Percentiles rank a stretch among this genome's conserved stretches.
phyloP scores from a whole-genome alignment of 805 yeast genomes.

The Debaryomyces hansenii region DNA sequence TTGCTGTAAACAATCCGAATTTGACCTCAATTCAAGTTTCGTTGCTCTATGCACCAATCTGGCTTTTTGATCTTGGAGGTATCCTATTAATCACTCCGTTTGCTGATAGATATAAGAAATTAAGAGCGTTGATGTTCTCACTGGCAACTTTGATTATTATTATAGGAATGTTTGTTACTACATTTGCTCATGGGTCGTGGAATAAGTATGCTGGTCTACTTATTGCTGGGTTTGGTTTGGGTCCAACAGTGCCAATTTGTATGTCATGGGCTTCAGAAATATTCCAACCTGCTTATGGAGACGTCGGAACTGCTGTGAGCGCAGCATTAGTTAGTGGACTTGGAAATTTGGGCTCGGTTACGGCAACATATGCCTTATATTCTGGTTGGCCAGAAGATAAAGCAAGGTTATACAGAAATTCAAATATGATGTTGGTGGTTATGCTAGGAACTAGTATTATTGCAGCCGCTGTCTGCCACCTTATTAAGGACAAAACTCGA shows the following conservation, averaged over 20 bases:
- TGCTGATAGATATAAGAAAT: conserved; percentile 65
- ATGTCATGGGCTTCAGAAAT: conserved; percentile 85
- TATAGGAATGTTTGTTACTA: conserved; percentile 70
- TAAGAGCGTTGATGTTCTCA: conserved; percentile 63
- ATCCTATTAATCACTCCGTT: conserved; percentile 75
- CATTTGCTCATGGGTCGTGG: conserved; percentile 76
- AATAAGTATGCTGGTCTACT: conserved; percentile 75
- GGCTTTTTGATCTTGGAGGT: conserved; percentile 82
- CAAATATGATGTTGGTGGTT: conserved; percentile 81
- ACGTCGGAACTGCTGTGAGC: conserved; percentile 80
- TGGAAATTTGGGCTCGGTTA: conserved; percentile 79
- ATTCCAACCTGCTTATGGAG: conserved; percentile 70
- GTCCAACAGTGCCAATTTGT: conserved; percentile 86
- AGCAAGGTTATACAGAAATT: conserved; percentile 57
- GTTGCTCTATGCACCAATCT: conserved; percentile 81
- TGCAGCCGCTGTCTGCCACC: conserved; percentile 33
- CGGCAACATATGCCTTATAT: conserved; percentile 83
- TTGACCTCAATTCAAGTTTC: conserved; percentile 69
- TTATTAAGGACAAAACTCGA: conserved; percentile 32
- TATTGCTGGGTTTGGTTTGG: conserved; percentile 83
- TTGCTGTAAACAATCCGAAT: conserved; percentile 60
- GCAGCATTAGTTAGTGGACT: conserved; percentile 83
- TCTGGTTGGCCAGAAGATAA: conserved; percentile 84
- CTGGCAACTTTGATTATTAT: conserved; percentile 67
- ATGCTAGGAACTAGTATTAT: conserved; percentile 75